Percentiles rank a stretch among this genome's conserved stretches.
Conservation (phyloP, 495 filamentous ascomycete species). For the Annulohypoxylon moriforme region DNA sequence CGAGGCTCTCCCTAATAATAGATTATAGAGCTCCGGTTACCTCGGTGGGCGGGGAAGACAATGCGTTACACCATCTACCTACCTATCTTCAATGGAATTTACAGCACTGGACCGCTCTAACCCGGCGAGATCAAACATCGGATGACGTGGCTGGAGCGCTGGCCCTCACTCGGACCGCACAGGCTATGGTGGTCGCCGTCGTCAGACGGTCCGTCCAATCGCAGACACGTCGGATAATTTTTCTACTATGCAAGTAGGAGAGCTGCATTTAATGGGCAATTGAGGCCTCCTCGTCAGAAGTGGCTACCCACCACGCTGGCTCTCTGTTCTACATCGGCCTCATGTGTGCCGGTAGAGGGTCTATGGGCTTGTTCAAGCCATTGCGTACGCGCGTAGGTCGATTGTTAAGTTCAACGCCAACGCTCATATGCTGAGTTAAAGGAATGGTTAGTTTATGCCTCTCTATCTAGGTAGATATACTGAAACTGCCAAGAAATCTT, state of each 20-base stretch:
- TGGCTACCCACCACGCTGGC: neutral
- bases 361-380: neutral
- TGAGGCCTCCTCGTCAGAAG: constrained; percentile 5
- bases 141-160: constrained; percentile 46
- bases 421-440: neutral
- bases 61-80: neutral
- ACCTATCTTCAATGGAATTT: constrained; percentile 9
- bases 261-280: constrained; percentile 26
- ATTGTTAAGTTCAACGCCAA: neutral
- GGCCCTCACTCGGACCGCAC: constrained; percentile 8
- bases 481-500: constrained; percentile 39
- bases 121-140: constrained; percentile 34
- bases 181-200: constrained; percentile 10
- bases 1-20: neutral
- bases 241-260: constrained; percentile 6
- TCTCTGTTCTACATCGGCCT: constrained; percentile 4
- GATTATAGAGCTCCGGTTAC: neutral
- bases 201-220: constrained; percentile 37
- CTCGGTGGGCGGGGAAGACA: neutral
- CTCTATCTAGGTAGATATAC: neutral
- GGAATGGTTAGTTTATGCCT: neutral
- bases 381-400: neutral
- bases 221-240: constrained; percentile 28
- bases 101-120: constrained; percentile 6
- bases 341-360: neutral